These are phyloP conservation scores for Claviceps pusilla DNA, from an alignment of 2,329 filamentous ascomycete genomes.

Conservation along the genomic window DNA sequence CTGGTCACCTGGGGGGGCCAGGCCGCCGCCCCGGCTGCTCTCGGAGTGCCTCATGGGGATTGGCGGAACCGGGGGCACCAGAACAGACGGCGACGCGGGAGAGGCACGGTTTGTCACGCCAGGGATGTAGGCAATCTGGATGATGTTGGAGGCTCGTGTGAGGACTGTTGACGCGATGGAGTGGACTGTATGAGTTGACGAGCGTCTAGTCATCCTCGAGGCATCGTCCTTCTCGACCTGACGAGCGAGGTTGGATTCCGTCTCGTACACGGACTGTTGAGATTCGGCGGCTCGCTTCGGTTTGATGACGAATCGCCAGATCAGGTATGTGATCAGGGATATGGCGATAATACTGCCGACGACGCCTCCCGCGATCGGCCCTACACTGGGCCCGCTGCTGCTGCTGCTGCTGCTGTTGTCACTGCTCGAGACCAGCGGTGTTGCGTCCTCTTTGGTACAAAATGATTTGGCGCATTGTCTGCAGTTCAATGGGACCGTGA, in stretches of 20 bases:
- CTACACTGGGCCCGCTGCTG: constrained; percentile 47
- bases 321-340: constrained; percentile 57
- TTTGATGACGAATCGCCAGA: constrained; percentile 83
- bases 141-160: constrained; percentile 93
- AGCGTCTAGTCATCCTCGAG: constrained; percentile 35
- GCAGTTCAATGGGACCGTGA: constrained; percentile 30
- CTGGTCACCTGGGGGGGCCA: constrained; percentile 55
- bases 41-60: constrained; percentile 56
- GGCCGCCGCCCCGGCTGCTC: constrained; percentile 30
- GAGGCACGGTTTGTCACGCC: constrained; percentile 87
- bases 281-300: constrained; percentile 50
- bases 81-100: constrained; percentile 62
- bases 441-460: constrained; percentile 23
- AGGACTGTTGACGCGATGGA: constrained; percentile 93
- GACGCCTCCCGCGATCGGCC: constrained; percentile 83
- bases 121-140: constrained; percentile 97
- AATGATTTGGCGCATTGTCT: constrained; percentile 31
- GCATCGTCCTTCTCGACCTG: constrained; percentile 32
- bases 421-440: constrained; percentile 8
- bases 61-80: constrained; percentile 85
- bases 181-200: constrained; percentile 71
- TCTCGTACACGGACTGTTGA: constrained; percentile 37
- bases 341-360: constrained; percentile 69
- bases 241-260: constrained; percentile 32
- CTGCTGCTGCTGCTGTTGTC: constrained; percentile 7